These are phyloP conservation scores for Exophiala oligosperma DNA, from an alignment of 2,329 filamentous ascomycete species.

Conservation along the genomic window DNA sequence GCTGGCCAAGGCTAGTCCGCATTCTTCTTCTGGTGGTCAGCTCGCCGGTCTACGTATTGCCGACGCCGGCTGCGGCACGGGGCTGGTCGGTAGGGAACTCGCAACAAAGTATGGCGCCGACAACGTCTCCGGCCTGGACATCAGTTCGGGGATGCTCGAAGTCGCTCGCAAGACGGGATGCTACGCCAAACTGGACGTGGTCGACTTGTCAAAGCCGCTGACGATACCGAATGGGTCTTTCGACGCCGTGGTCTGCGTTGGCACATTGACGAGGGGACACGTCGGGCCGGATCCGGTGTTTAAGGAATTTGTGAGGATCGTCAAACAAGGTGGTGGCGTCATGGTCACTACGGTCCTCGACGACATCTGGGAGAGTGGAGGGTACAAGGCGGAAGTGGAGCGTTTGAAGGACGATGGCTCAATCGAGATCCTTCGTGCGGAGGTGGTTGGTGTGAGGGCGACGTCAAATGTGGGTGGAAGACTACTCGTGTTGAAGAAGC, in stretches of 20 bases:
- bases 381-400: conserved; percentile 50
- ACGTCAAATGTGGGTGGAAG: conserved; percentile 3
- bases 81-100: conserved; percentile 53
- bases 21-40: background rate
- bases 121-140: conserved; percentile 55
- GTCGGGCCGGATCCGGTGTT: conserved; percentile 52
- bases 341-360: conserved; percentile 54
- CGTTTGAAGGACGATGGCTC: conserved; percentile 35
- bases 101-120: conserved; percentile 43
- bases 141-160: conserved; percentile 55
- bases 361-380: conserved; percentile 50
- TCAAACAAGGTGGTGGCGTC: conserved; percentile 41
- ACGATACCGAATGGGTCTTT: conserved; percentile 44
- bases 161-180: conserved; percentile 51
- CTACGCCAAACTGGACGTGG: conserved; percentile 47
- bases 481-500: conserved; percentile 17
- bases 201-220: conserved; percentile 50
- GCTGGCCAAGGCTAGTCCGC: background rate
- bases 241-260: conserved; percentile 55
- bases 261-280: conserved; percentile 58
- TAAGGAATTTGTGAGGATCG: conserved; percentile 52
- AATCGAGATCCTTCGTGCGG: conserved; percentile 34
- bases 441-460: conserved; percentile 9
- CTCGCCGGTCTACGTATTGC: conserved; percentile 40
- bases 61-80: conserved; percentile 59